Evolutionary conservation across 2,329 filamentous ascomycete genomes (phyloP).

Genomic region (Chaetomium sp.): DNA sequence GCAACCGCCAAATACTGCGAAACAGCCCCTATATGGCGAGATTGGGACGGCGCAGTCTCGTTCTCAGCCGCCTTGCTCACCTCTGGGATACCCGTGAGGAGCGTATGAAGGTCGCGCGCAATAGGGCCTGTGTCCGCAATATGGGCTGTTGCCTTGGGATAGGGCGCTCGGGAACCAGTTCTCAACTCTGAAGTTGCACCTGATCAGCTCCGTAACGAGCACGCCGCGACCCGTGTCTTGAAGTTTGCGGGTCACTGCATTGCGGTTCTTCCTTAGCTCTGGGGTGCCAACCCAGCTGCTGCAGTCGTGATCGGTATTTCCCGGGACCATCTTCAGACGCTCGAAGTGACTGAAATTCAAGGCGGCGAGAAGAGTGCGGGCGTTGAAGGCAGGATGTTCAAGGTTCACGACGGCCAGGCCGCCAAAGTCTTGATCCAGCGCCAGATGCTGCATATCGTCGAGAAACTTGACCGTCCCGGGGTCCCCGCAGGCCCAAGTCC

Average conservation of each 20-base stretch:
- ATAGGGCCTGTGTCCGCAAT: background rate
- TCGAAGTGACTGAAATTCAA: slow-evolving; percentile 15
- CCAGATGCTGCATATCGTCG: slow-evolving; percentile 4
- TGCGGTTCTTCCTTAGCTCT: background rate
- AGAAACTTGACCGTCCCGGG: slow-evolving; percentile 10
- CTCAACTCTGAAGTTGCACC: background rate
- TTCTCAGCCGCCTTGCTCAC: background rate
- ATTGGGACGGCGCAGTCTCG: background rate
- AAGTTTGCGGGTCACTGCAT: background rate
- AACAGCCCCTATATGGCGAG: background rate
- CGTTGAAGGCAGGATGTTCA: background rate
- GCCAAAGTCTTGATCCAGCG: background rate
- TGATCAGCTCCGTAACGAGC: slow-evolving; percentile 1
- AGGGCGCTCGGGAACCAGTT: background rate
- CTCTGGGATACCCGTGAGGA: background rate
- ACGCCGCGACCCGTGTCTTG: background rate
- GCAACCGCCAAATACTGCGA: background rate
- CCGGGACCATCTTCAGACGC: background rate
- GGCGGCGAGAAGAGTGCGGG: background rate
- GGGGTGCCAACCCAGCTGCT: background rate
- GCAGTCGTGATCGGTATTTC: background rate
- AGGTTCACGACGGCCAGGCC: background rate
- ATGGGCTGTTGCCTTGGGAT: background rate
- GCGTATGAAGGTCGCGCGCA: background rate
- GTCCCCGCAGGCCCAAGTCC: background rate